Evolutionary conservation across 495 filamentous ascomycete species (phyloP).

Genomic region (Trypethelium eluteriae): DNA sequence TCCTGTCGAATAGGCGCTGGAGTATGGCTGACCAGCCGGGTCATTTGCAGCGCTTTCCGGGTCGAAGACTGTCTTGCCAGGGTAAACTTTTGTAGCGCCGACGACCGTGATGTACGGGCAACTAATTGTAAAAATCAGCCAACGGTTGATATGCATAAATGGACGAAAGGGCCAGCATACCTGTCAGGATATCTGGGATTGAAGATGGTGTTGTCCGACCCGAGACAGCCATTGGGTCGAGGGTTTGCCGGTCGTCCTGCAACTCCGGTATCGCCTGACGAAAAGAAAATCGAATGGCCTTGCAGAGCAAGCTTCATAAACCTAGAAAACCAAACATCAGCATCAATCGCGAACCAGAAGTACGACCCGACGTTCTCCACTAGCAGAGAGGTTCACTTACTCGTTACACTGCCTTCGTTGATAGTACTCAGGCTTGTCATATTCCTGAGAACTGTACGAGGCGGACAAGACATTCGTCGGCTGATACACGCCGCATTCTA

Average conservation of each 20-base stretch:
- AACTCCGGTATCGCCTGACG: constrained; percentile 56
- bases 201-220: constrained; percentile 2
- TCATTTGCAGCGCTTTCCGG: constrained; percentile 10
- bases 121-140: neutral
- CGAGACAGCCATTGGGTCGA: constrained; percentile 17
- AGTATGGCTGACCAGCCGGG: constrained; percentile 11
- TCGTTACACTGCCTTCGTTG: constrained; percentile 23
- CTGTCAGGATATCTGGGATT: constrained; percentile 4
- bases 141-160: neutral
- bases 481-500: constrained; percentile 26
- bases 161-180: neutral
- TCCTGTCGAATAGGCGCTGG: constrained; percentile 3
- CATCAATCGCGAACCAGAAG: neutral
- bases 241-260: constrained; percentile 18
- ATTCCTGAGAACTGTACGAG: constrained; percentile 22
- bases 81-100: constrained; percentile 24
- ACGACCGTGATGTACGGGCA: constrained; percentile 18
- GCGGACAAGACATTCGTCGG: constrained; percentile 25
- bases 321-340: constrained; percentile 1
- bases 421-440: constrained; percentile 20
- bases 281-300: constrained; percentile 54
- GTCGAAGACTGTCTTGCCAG: constrained; percentile 20
- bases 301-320: constrained; percentile 60
- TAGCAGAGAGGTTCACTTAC: neutral
- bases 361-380: neutral